phyloP scores from a whole-genome alignment of 2,329 filamentous ascomycete species.

The Cladorrhinum sp. region DNA sequence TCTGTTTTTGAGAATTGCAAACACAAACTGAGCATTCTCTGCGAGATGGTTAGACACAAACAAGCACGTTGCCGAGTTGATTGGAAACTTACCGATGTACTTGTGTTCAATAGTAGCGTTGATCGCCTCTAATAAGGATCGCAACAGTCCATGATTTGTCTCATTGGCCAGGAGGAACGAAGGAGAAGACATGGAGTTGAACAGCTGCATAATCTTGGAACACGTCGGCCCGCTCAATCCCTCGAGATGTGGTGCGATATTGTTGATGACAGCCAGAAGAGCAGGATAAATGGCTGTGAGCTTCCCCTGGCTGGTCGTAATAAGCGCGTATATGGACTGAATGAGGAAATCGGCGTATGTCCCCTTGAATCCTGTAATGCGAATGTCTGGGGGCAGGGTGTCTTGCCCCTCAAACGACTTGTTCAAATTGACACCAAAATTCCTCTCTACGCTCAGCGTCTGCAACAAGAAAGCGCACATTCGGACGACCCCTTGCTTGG shows the following conservation, averaged over 20 bases:
- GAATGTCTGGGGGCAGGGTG: conserved; percentile 75
- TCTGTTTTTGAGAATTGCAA: conserved; percentile 72
- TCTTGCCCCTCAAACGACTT: conserved; percentile 86
- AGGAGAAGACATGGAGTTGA: conserved; percentile 88
- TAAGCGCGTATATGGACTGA: conserved; percentile 85
- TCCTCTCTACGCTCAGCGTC: conserved; percentile 87
- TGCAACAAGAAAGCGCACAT: conserved; percentile 98
- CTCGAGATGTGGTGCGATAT: conserved; percentile 81
- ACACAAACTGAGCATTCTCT: conserved; percentile 81
- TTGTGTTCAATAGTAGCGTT: conserved; percentile 89
- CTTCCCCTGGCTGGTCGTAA: conserved; percentile 86
- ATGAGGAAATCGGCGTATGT: conserved; percentile 93
- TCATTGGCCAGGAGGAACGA: conserved; percentile 92
- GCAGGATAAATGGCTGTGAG: conserved; percentile 90
- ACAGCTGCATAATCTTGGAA: conserved; percentile 81
- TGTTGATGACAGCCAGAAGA: conserved; percentile 87
- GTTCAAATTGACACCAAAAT: conserved; percentile 87
- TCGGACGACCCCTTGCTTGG: conserved; percentile 86
- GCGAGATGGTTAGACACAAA: conserved; percentile 15
- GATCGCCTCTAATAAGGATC: conserved; percentile 81
- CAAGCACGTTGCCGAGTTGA: no score
- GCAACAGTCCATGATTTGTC: conserved; percentile 77
- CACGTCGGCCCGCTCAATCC: conserved; percentile 71
- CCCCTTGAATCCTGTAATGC: conserved; percentile 79
- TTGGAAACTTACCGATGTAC: conserved; percentile 60